Conservation (phyloP, 495 filamentous ascomycete species). For the Aspergillus nanangensis region DNA sequence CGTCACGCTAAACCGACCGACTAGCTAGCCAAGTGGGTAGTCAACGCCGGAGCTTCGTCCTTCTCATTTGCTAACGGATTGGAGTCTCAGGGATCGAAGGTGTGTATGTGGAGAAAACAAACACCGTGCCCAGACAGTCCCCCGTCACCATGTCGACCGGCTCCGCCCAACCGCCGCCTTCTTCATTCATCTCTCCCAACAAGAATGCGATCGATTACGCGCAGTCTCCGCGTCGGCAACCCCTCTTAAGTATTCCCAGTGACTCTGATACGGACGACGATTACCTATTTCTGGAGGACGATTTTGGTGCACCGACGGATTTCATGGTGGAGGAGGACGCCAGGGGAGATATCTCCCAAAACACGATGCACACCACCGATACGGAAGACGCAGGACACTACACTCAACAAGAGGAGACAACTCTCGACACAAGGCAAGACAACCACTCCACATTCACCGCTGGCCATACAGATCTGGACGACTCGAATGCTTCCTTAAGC, state of each 20-base stretch:
- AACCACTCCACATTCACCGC: conserved; percentile 3
- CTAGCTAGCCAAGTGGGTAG: conserved; percentile 14
- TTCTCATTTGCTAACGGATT: not conserved
- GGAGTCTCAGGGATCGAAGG: conserved; percentile 1
- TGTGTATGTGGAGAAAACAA: conserved; percentile 32
- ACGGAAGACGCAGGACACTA: conserved; percentile 12
- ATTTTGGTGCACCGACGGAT: conserved; percentile 26
- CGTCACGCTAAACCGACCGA: conserved; percentile 6
- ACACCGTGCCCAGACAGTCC: conserved; percentile 16
- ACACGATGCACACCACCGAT: conserved; percentile 16
- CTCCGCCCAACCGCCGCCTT: conserved; percentile 18
- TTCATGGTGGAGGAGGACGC: conserved; percentile 34
- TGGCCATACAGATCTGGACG: conserved; percentile 16
- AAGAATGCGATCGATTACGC: conserved; percentile 17
- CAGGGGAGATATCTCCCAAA: conserved; percentile 24
- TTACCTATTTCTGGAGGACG: conserved; percentile 32
- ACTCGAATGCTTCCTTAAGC: conserved; percentile 20
- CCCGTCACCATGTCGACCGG: conserved; percentile 40
- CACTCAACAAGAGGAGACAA: conserved; percentile 14
- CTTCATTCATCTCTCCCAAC: conserved; percentile 6
- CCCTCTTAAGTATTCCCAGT: conserved; percentile 24
- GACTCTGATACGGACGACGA: conserved; percentile 33
- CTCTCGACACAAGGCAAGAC: conserved; percentile 6
- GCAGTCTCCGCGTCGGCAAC: conserved; percentile 22
- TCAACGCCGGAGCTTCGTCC: conserved; percentile 4